A percentile compares a stretch with the other conserved stretches of the same genome.
These are phyloP conservation scores for Talaromyces sp. DNA, from an alignment of 2,329 filamentous ascomycete species.

Conservation along the genomic window DNA sequence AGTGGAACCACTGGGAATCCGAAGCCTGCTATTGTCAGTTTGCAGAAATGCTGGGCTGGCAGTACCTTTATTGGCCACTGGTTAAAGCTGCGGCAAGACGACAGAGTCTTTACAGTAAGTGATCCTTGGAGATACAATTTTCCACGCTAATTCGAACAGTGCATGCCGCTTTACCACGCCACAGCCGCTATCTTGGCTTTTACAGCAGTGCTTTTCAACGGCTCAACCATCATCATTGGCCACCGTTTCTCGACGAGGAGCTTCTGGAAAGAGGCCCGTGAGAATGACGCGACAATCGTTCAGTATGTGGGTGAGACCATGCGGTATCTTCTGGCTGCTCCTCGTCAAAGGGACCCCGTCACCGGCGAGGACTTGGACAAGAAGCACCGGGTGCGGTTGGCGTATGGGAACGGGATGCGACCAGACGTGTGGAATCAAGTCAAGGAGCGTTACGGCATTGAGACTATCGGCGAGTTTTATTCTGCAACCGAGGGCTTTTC, in stretches of 20 bases:
- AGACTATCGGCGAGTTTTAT: constrained; percentile 74
- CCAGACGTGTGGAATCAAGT: constrained; percentile 83
- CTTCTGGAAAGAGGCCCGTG: constrained; percentile 74
- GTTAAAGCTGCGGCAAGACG: constrained; percentile 54
- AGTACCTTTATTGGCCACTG: constrained; percentile 51
- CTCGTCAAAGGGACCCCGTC: constrained; percentile 54
- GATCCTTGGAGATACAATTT: neutral
- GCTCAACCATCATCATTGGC: constrained; percentile 65
- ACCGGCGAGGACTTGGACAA: constrained; percentile 67
- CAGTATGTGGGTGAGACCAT: constrained; percentile 88
- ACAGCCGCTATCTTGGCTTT: constrained; percentile 70
- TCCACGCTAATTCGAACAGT: constrained; percentile 40
- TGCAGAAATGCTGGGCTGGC: constrained; percentile 58
- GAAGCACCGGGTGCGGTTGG: constrained; percentile 66
- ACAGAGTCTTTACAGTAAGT: constrained; percentile 70
- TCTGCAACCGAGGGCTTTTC: constrained; percentile 68
- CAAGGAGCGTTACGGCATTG: constrained; percentile 73
- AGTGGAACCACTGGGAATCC: constrained; percentile 81
- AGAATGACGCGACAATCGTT: constrained; percentile 65
- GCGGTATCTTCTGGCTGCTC: constrained; percentile 69
- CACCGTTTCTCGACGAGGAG: constrained; percentile 71
- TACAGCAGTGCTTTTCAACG: constrained; percentile 53
- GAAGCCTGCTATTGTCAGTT: constrained; percentile 72
- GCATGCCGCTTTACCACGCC: constrained; percentile 86
- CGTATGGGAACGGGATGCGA: constrained; percentile 79